These are phyloP conservation scores for Linnemannia hyalina DNA, from an alignment of 192 early-diverging fungal genomes.

Conservation along the genomic window DNA sequence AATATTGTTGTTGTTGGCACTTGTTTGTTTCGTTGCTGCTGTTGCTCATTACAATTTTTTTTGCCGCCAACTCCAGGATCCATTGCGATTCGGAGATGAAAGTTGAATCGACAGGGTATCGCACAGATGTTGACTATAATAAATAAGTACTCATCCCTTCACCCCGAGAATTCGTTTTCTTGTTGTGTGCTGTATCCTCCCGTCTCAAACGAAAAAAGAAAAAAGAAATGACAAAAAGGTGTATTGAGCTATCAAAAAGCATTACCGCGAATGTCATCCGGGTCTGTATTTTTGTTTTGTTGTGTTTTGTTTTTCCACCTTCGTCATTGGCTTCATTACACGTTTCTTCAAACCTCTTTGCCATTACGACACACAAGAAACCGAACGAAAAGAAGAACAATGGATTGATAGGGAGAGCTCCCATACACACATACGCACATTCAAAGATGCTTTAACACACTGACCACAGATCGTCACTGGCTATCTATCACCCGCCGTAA, in stretches of 20 bases:
- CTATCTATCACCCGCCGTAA: not conserved
- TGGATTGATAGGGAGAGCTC: not conserved
- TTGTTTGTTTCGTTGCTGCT: not conserved
- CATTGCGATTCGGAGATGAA: constrained; percentile 1
- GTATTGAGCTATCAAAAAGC: not conserved
- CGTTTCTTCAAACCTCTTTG: not conserved
- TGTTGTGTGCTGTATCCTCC: not conserved
- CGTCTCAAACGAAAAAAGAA: not conserved
- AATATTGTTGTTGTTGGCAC: not conserved
- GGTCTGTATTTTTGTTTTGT: not conserved
- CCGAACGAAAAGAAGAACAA: not conserved
- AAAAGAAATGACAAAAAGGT: not conserved
- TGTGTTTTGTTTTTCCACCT: not conserved
- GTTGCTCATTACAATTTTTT: too few species aligned
- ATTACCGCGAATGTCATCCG: constrained; percentile 1
- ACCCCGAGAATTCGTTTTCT: not conserved
- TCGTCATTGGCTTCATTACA: constrained; percentile 2
- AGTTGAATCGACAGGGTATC: not conserved
- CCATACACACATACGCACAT: not conserved
- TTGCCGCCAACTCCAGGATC: not conserved
- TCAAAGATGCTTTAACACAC: not conserved
- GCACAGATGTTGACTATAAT: not conserved
- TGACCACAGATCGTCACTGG: not conserved
- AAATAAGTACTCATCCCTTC: not conserved
- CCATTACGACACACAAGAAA: constrained; percentile 1